Percentiles rank a stretch among this genome's conserved stretches.
phyloP scores from a whole-genome alignment of 2,329 filamentous ascomycete species.

The Pestalotiopsis sp. region DNA sequence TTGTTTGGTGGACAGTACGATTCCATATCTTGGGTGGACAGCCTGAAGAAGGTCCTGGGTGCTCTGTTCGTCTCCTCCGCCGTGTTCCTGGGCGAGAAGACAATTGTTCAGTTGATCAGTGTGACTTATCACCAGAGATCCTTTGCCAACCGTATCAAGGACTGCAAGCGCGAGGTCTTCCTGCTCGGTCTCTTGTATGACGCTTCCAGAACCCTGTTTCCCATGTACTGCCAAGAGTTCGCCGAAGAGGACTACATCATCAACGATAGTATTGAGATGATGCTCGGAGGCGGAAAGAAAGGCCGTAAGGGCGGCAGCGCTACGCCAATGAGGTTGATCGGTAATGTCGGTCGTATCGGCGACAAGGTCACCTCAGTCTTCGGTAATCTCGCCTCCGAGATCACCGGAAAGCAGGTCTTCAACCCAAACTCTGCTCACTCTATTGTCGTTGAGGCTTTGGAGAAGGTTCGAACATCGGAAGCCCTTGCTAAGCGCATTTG shows the following conservation, averaged over 20 bases:
- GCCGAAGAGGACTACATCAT: slow-evolving; percentile 90
- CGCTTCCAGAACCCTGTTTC: slow-evolving; percentile 85
- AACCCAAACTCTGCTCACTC: slow-evolving; percentile 90
- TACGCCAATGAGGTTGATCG: slow-evolving; percentile 79
- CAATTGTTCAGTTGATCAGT: slow-evolving; percentile 80
- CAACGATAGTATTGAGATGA: slow-evolving; percentile 77
- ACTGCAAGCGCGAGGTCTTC: slow-evolving; percentile 84
- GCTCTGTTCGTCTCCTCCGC: slow-evolving; percentile 70
- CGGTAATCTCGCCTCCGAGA: slow-evolving; percentile 90
- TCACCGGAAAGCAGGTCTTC: slow-evolving; percentile 94
- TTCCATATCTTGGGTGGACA: slow-evolving; percentile 55
- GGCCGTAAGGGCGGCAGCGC: slow-evolving; percentile 59
- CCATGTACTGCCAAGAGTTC: slow-evolving; percentile 90
- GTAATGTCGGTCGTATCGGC: slow-evolving; percentile 77
- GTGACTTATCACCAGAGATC: slow-evolving; percentile 86
- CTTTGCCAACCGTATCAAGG: slow-evolving; percentile 81
- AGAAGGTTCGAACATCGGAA: slow-evolving; percentile 82
- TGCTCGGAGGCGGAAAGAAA: slow-evolving; percentile 58
- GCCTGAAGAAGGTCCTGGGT: slow-evolving; percentile 66
- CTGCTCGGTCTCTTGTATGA: slow-evolving; percentile 87
- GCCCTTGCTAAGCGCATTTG: slow-evolving; percentile 93
- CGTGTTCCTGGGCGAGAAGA: slow-evolving; percentile 76
- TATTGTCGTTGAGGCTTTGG: slow-evolving; percentile 84
- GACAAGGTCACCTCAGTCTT: slow-evolving; percentile 94
- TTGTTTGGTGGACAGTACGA: slow-evolving; percentile 44